These are phyloP conservation scores for Drechslerella stenobrocha DNA, from an alignment of 2,329 filamentous ascomycete genomes.

Conservation along the genomic window DNA sequence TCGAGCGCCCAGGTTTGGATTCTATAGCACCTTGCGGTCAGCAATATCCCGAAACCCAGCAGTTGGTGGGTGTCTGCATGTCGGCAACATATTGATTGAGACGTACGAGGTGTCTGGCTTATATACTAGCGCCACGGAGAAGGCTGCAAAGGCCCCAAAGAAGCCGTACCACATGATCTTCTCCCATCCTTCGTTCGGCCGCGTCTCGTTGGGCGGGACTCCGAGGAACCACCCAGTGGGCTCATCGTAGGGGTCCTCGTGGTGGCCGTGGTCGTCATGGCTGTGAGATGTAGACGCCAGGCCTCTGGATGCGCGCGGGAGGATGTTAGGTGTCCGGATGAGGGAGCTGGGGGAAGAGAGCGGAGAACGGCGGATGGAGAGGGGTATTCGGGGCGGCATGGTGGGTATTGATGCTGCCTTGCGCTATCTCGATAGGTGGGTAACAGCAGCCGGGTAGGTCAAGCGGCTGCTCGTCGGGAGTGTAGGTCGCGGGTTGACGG, in stretches of 20 bases:
- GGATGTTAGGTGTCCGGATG: constrained; percentile 36
- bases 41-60: neutral
- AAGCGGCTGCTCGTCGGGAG: constrained; percentile 8
- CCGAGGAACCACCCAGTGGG: constrained; percentile 91
- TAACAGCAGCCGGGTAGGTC: constrained; percentile 13
- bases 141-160: constrained; percentile 73
- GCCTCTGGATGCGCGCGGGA: constrained; percentile 27
- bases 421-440: neutral
- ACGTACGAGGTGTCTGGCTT: constrained; percentile 99
- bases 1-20: constrained; percentile 99
- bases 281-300: constrained; percentile 42
- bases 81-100: constrained; percentile 7
- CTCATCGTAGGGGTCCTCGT: constrained; percentile 82
- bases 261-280: constrained; percentile 57
- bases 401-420: constrained; percentile 7
- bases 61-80: neutral
- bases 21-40: constrained; percentile 59
- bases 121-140: constrained; percentile 81
- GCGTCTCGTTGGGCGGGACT: constrained; percentile 91
- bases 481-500: constrained; percentile 19
- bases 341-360: constrained; percentile 44
- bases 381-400: constrained; percentile 48
- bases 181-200: constrained; percentile 97
- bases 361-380: constrained; percentile 45
- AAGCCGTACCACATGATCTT: constrained; percentile 81